Evolutionary conservation across 305 asterid species (phyloP).

Genomic region (Andrographis paniculata): DNA sequence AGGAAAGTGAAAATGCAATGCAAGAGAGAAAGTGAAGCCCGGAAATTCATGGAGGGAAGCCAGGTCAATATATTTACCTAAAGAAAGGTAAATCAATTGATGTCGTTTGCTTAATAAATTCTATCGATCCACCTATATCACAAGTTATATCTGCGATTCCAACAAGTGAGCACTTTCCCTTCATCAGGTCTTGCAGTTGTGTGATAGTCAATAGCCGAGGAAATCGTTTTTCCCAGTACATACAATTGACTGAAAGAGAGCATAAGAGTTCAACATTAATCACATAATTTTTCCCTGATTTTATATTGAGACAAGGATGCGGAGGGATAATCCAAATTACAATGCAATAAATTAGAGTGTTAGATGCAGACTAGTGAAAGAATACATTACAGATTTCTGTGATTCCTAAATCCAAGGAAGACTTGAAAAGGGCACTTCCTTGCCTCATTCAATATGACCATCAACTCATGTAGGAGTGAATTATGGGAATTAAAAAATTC

Average conservation of each 20-base stretch:
- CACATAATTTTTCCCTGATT: slow-evolving; percentile 7
- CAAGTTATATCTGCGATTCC: slow-evolving; percentile 90
- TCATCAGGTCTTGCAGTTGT: slow-evolving; percentile 67
- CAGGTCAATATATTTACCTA: slow-evolving; percentile 41
- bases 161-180: slow-evolving; percentile 62
- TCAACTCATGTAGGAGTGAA: no score
- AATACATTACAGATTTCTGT: not conserved
- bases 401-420: not conserved
- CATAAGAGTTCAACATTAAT: slow-evolving; percentile 10
- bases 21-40: not conserved
- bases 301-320: not conserved
- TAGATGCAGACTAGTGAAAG: not conserved
- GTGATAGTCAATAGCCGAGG: slow-evolving; percentile 61
- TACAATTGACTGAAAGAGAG: slow-evolving; percentile 69
- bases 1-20: not conserved
- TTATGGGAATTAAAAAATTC: not conserved
- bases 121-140: slow-evolving; percentile 86
- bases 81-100: slow-evolving; percentile 85
- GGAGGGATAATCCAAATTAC: no score
- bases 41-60: slow-evolving; percentile 3
- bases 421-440: not conserved
- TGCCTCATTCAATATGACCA: not conserved
- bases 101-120: slow-evolving; percentile 68
- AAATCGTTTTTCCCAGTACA: slow-evolving; percentile 94
- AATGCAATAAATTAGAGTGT: not conserved